These are phyloP conservation scores for Aspergillus homomorphus DNA, from an alignment of 495 filamentous ascomycete species.

Conservation along the genomic window DNA sequence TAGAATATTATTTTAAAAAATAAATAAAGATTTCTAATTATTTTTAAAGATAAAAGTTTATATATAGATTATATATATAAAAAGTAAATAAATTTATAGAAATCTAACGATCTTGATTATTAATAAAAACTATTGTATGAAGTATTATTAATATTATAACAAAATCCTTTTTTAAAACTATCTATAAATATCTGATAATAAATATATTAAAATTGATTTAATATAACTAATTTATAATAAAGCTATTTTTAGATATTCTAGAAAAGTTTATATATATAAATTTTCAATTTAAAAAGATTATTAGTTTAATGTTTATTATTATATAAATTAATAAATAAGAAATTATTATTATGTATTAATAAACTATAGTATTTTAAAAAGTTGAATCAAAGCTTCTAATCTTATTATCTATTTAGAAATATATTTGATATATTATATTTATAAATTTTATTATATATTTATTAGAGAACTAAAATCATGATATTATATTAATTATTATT, in stretches of 20 bases:
- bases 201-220: too few species aligned
- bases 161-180: too few species aligned
- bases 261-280: too few species aligned
- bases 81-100: background rate
- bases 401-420: background rate
- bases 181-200: too few species aligned
- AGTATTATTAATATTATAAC: too few species aligned
- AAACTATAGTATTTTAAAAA: background rate
- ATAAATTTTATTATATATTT: conserved; percentile 1
- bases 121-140: too few species aligned
- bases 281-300: too few species aligned
- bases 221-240: too few species aligned
- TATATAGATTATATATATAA: background rate
- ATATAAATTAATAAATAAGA: background rate
- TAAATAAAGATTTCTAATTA: too few species aligned
- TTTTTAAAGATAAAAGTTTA: background rate
- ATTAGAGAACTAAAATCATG: background rate
- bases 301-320: background rate
- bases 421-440: conserved; percentile 1
- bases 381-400: background rate
- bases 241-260: too few species aligned
- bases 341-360: conserved; percentile 1
- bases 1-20: background rate
- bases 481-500: background rate
- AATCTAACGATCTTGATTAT: background rate